Evolutionary conservation across 176 grass and related monocot genomes (phyloP), one percentile per base, ranked within the genome.

Genomic region (Musa schizocarpa): DNA sequence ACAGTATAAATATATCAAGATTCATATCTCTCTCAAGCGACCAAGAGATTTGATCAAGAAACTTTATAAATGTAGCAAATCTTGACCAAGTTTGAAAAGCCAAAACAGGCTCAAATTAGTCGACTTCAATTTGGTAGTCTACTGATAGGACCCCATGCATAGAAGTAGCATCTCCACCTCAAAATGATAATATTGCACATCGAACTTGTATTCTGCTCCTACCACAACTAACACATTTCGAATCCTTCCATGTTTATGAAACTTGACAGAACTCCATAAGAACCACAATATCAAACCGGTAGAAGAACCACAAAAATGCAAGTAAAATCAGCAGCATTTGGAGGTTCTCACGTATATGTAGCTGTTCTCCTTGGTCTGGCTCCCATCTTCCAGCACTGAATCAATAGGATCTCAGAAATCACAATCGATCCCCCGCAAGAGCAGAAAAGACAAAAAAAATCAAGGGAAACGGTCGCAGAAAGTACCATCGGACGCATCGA

Each of bases 401-500:
- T 0, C 6, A 81, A 90, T n/a, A 6, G 23, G 34, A 80, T 0
- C 50, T 25, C 62, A 48, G 67, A 70, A 91, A 79, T 78, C 82
- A 65, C 11, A 16, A 25, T 50, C 22, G 22, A 48, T 16, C 11
- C 13, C 3, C 26, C 71, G 75, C 1, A 68, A 19, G 26, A 75
- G 74, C 74, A 76, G 34, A 43, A 43, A 43, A 43, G 34, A 43
- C 34, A 10, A 14, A 7, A 9, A 2, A 34, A 13, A 49, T 29
- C 3, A 13, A 3, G 50, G 34, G 12, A 68, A 55, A 61, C 57
- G 0, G n/a, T 29, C 59, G 19, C 7, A 9, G 49, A 65, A 2
- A 3, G n/a, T 87, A 93, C 95, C 95, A 1, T 98, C 95, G 64
- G 90, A 89, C 68, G 86, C 75, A 73, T 98, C 95, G 34, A 98